phyloP scores from a whole-genome alignment of 108 stramenopile genomes.

The Nitzschia inconspicua region DNA sequence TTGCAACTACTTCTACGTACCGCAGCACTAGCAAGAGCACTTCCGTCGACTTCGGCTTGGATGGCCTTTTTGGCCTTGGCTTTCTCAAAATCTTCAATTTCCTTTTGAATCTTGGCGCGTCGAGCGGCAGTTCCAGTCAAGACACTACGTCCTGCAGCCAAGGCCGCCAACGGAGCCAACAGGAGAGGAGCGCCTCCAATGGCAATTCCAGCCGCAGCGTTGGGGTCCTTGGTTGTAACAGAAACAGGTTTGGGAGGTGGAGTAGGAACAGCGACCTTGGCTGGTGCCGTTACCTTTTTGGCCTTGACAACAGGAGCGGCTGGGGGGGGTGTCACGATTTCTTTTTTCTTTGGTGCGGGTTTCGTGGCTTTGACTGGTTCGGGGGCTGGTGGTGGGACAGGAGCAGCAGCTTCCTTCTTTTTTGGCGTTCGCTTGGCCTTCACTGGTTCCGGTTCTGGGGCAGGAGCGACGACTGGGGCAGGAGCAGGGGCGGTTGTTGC shows the following conservation, averaged over 20 bases:
- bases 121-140: slow-evolving; percentile 53
- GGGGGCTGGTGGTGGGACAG: slow-evolving; percentile 33
- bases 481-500: slow-evolving; percentile 36
- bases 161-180: slow-evolving; percentile 54
- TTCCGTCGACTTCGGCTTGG: slow-evolving; percentile 52
- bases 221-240: slow-evolving; percentile 39
- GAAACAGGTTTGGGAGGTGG: slow-evolving; percentile 12
- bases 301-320: slow-evolving; percentile 30
- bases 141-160: slow-evolving; percentile 57
- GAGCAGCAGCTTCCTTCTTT: slow-evolving; percentile 19
- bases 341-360: slow-evolving; percentile 34
- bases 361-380: slow-evolving; percentile 11
- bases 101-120: slow-evolving; percentile 65
- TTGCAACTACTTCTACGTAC: slow-evolving; percentile 37
- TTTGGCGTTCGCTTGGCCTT: slow-evolving; percentile 5
- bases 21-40: slow-evolving; percentile 54
- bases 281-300: slow-evolving; percentile 3
- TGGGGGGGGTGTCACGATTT: too few relatives aligned
- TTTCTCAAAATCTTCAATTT: slow-evolving; percentile 58
- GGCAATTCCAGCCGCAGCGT: slow-evolving; percentile 66
- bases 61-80: slow-evolving; percentile 40
- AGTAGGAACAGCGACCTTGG: background rate
- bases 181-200: slow-evolving; percentile 80
- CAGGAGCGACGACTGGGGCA: slow-evolving; percentile 19
- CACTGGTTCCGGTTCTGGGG: slow-evolving; percentile 1